phyloP scores from a whole-genome alignment of 129 eudicot species.

The Flaveria ramosissima region DNA sequence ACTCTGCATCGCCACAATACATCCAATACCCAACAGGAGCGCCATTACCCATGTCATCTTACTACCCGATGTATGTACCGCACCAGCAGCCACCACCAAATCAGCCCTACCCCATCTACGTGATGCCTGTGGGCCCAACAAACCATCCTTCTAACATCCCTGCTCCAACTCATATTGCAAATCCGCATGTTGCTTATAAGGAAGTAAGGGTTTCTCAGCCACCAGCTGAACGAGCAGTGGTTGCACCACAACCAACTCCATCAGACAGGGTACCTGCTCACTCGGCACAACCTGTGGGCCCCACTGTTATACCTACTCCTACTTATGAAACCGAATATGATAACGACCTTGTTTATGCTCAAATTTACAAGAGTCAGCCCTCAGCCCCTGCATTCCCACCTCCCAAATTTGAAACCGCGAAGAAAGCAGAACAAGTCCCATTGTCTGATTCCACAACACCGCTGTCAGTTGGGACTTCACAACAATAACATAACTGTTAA shows the following conservation, averaged over 20 bases:
- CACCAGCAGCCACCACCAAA: slow-evolving; percentile 47
- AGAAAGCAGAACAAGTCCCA: slow-evolving; percentile 40
- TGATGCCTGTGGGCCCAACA: slow-evolving; percentile 56
- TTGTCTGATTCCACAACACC: slow-evolving; percentile 49
- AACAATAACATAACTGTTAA: slow-evolving; percentile 26
- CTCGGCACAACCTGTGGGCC: slow-evolving; percentile 40
- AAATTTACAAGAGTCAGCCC: slow-evolving; percentile 87
- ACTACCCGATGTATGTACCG: slow-evolving; percentile 61
- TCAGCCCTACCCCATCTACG: slow-evolving; percentile 69
- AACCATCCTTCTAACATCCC: slow-evolving; percentile 56
- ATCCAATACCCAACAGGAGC: slow-evolving; percentile 58
- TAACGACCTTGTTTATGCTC: slow-evolving; percentile 76
- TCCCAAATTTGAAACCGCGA: slow-evolving; percentile 46
- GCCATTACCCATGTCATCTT: slow-evolving; percentile 55
- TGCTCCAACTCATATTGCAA: slow-evolving; percentile 32
- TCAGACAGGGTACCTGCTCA: slow-evolving; percentile 33
- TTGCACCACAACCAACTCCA: slow-evolving; percentile 30
- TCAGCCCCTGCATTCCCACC: slow-evolving; percentile 54
- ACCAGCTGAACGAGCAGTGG: slow-evolving; percentile 43
- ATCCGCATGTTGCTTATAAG: slow-evolving; percentile 39
- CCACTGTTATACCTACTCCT: slow-evolving; percentile 39
- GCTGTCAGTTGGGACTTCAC: slow-evolving; percentile 33
- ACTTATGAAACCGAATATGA: slow-evolving; percentile 49
- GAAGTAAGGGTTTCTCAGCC: slow-evolving; percentile 43
- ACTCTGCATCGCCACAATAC: slow-evolving; percentile 55